These are phyloP conservation scores for Irpex sp. DNA, from an alignment of 1,284 basidiomycete genomes.

Conservation along the genomic window DNA sequence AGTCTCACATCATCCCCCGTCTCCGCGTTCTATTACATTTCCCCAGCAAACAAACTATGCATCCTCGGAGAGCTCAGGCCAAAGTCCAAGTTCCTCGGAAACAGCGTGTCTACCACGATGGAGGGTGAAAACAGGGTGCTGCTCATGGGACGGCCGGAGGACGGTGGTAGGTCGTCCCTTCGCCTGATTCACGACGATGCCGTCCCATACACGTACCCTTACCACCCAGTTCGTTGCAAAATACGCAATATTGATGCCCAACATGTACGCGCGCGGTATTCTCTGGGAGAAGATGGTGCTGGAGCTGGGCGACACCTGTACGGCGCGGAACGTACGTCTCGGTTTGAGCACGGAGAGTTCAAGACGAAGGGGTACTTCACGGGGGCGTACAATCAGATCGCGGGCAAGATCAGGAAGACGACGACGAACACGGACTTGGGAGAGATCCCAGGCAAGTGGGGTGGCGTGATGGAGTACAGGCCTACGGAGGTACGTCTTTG, in stretches of 20 bases:
- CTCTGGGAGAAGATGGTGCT: constrained; percentile 98
- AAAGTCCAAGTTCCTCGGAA: constrained; percentile 95
- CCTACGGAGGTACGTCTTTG: constrained; percentile 50
- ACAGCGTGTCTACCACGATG: constrained; percentile 94
- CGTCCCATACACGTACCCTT: no score
- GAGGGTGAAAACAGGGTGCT: constrained; percentile 91
- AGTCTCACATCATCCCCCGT: constrained; percentile 96
- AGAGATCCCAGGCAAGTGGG: constrained; percentile 91
- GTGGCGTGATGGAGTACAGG: constrained; percentile 86
- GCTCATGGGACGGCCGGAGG: constrained; percentile 77
- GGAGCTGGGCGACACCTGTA: constrained; percentile 90
- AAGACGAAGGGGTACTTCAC: constrained; percentile 99
- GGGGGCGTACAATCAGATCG: constrained; percentile 91
- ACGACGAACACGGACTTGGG: constrained; percentile 70
- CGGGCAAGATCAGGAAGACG: constrained; percentile 66
- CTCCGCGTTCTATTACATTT: constrained; percentile 96
- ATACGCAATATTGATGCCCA: constrained; percentile 91
- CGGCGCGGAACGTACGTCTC: constrained; percentile 80
- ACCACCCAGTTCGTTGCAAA: constrained; percentile 36
- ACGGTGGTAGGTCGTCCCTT: constrained; percentile 61
- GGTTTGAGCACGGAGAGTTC: constrained; percentile 81
- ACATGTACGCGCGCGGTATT: constrained; percentile 97
- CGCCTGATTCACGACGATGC: not conserved
- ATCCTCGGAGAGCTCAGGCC: constrained; percentile 95
- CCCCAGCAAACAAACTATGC: constrained; percentile 78